phyloP scores from a whole-genome alignment of 1,284 basidiomycete species.

The Pseudomicrostroma phylloplanum region DNA sequence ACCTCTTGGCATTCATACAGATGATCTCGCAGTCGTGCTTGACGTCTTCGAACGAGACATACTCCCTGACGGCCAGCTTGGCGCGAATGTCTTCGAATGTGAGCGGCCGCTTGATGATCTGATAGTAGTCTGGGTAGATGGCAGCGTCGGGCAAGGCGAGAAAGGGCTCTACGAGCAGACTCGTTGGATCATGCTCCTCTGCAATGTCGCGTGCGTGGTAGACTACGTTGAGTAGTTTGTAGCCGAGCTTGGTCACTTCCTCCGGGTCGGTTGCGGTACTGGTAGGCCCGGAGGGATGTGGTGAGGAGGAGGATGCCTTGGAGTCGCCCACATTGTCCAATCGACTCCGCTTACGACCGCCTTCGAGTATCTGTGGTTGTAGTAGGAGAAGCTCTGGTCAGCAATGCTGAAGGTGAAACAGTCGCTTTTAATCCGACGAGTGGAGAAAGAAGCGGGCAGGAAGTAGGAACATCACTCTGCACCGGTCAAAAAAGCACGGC shows the following conservation, averaged over 20 bases:
- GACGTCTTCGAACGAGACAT: conserved; percentile 65
- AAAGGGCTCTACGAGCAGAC: conserved; percentile 65
- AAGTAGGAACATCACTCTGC: neutral
- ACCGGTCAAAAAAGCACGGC: neutral
- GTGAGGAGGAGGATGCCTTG: conserved; percentile 12
- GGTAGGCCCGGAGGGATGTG: neutral
- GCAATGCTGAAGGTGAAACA: neutral
- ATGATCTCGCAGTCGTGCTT: conserved; percentile 75
- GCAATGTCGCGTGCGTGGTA: conserved; percentile 8
- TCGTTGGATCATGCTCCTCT: neutral
- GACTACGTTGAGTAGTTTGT: conserved; percentile 15
- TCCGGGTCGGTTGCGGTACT: conserved; percentile 3
- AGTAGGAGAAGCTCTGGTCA: neutral
- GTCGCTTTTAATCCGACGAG: neutral
- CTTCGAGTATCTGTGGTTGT: conserved; percentile 23
- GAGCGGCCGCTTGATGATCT: conserved; percentile 73
- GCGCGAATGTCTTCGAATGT: conserved; percentile 72
- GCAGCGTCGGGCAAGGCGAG: conserved; percentile 68
- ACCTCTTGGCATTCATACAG: conserved; percentile 81
- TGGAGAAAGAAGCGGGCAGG: neutral
- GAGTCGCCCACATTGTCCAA: conserved; percentile 17
- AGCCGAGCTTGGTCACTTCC: conserved; percentile 10
- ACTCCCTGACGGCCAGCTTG: conserved; percentile 63
- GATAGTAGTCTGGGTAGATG: conserved; percentile 87
- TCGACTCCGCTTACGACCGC: conserved; percentile 29